phyloP scores from a whole-genome alignment of 2,329 filamentous ascomycete genomes.

The Cladosporium oxysporum region DNA sequence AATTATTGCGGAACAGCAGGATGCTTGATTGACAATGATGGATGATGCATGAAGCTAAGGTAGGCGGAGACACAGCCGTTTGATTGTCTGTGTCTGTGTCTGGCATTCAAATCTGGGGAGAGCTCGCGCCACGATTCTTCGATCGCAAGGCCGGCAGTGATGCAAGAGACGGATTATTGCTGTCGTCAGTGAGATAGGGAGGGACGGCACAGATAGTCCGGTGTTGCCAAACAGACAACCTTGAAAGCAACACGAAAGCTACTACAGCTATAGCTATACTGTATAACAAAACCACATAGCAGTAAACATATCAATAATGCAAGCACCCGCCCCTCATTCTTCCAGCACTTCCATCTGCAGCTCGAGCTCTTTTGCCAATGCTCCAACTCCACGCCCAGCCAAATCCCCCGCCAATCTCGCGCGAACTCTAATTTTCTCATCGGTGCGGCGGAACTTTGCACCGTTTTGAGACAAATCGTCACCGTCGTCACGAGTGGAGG shows the following conservation, averaged over 20 bases:
- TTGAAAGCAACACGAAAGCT: neutral
- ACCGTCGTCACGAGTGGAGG: neutral
- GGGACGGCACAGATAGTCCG: neutral
- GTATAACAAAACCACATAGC: neutral
- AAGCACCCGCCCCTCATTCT: neutral
- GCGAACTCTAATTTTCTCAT: neutral
- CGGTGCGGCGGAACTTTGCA: slow-evolving; percentile 6
- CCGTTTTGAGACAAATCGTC: slow-evolving; percentile 7
- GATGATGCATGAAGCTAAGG: neutral
- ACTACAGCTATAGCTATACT: slow-evolving; percentile 3
- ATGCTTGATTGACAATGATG: neutral
- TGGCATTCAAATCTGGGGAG: slow-evolving; percentile 9
- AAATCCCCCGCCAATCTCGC: slow-evolving; percentile 13
- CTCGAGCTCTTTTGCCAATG: neutral
- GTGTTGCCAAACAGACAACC: neutral
- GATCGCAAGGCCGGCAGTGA: neutral
- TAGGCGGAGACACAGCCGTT: neutral
- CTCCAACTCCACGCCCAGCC: slow-evolving; percentile 17
- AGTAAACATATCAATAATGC: neutral
- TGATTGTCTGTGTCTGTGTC: neutral
- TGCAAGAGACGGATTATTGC: slow-evolving; percentile 6
- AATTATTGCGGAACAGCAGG: slow-evolving; percentile 5
- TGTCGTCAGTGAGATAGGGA: neutral
- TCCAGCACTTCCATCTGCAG: neutral
- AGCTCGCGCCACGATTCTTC: slow-evolving; percentile 15